Evolutionary conservation across 768 basidiomycete species (phyloP), one percentile per base, ranked within the genome.

Genomic region (Piloderma croceum): DNA sequence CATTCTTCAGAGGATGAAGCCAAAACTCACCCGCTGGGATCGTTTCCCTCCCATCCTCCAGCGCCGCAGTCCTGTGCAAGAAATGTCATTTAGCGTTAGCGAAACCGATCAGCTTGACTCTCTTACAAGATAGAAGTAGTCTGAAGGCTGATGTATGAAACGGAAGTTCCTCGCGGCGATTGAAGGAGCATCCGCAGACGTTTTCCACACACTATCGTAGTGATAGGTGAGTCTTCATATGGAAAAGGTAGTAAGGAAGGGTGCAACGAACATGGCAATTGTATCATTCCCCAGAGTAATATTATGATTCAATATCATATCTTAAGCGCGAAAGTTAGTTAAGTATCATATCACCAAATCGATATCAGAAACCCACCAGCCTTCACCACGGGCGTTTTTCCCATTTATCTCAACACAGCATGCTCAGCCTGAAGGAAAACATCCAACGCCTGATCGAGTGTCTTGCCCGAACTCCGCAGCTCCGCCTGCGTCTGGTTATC

Each of bases 101-200:
- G 7, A 43, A 10, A 29, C n/a, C 31, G 9, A 33, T 17, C 15
- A 12, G 7, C n/a, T 25, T 27, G 1, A 29, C 7, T 22, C 32
- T 9, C 27, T 22, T 19, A 44, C 77, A 19, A 90, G 74, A 60
- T 90, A 90, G 64, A 90, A 88, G 60, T 76, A 83, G 52, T 89
- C 77, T 6, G 77, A 80, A 1, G 84, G 70, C 2, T 29, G 15
- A 41, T 88, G 84, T 3, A 91, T 62, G 32, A 90, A 52, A 31
- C 68, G 62, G 63, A 68, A 76, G 0, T 80, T 81, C 48, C 77
- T 76, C 21, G 71, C 62, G 0, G 76, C 76, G 4, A 87, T 83
- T 1, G 70, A 63, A 1, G 65, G 68, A 6, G 72, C 83, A 51
- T 86, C 63, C 13, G 60, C 60, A 0, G 81, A 81, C 1, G 81